Evolutionary conservation across 1,284 basidiomycete genomes (phyloP).

Genomic region (Grifola frondosa): DNA sequence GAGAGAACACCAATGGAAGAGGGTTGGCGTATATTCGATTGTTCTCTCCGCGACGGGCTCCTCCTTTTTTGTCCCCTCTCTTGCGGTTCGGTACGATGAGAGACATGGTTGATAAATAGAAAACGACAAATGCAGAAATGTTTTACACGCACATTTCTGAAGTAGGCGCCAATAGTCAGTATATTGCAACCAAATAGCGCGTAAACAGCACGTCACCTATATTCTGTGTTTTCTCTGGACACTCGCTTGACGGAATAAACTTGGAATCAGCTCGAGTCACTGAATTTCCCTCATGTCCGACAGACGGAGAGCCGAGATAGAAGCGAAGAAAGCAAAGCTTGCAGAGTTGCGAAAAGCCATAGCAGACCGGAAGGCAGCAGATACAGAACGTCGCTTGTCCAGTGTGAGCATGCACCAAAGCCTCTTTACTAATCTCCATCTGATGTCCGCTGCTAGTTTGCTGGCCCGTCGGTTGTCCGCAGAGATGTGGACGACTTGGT

Average conservation of each 20-base stretch:
- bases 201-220: conserved; percentile 22
- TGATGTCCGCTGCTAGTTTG: conserved; percentile 12
- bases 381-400: conserved; percentile 51
- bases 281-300: conserved; percentile 40
- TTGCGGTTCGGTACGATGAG: conserved; percentile 40
- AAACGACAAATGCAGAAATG: background rate
- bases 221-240: too few species aligned
- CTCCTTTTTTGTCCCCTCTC: conserved; percentile 45
- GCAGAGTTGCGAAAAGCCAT: conserved; percentile 78
- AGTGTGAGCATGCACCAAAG: conserved; percentile 30
- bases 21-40: conserved; percentile 66
- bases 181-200: conserved; percentile 21
- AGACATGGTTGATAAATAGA: conserved; percentile 38
- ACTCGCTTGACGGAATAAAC: too few species aligned
- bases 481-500: conserved; percentile 73
- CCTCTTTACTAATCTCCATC: background rate
- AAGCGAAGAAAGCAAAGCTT: conserved; percentile 88
- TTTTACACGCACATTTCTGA: background rate
- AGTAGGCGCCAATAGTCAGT: background rate
- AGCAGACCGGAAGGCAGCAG: conserved; percentile 63
- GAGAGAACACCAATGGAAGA: conserved; percentile 57
- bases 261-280: too few species aligned
- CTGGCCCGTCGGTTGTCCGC: conserved; percentile 37
- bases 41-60: conserved; percentile 56
- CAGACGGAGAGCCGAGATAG: conserved; percentile 77